These are phyloP conservation scores for Hortaea werneckii DNA, from an alignment of 2,329 filamentous ascomycete species.

Conservation along the genomic window DNA sequence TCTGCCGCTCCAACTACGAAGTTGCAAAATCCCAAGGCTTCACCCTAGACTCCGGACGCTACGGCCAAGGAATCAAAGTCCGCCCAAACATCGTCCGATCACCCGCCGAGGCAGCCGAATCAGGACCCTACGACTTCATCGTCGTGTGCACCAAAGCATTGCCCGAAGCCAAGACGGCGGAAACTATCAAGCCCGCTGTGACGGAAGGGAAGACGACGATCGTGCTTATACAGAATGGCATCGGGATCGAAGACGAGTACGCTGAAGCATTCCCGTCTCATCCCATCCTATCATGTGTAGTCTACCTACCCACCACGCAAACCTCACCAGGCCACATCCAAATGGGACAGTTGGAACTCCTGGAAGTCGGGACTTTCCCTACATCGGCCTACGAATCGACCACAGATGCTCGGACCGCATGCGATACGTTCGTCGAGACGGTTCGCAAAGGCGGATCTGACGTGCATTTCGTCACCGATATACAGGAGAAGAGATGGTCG, in stretches of 20 bases:
- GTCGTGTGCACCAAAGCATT: constrained; percentile 39
- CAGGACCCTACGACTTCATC: constrained; percentile 36
- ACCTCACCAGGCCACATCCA: constrained; percentile 37
- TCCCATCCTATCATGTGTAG: constrained; percentile 43
- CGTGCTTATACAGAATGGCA: constrained; percentile 52
- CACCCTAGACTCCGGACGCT: constrained; percentile 30
- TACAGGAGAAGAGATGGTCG: constrained; percentile 49
- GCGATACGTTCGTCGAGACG: constrained; percentile 2
- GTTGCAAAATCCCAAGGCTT: constrained; percentile 32
- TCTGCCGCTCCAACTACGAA: constrained; percentile 38
- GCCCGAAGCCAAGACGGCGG: constrained; percentile 26
- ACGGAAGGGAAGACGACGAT: constrained; percentile 38
- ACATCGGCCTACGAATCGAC: constrained; percentile 4
- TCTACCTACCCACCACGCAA: constrained; percentile 45
- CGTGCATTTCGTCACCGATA: constrained; percentile 39
- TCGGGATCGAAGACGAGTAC: constrained; percentile 50
- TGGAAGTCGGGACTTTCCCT: constrained; percentile 44
- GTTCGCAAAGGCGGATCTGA: constrained; percentile 33
- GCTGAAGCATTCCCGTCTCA: constrained; percentile 38
- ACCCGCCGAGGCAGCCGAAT: constrained; percentile 26
- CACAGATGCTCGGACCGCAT: background rate
- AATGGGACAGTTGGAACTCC: constrained; percentile 36
- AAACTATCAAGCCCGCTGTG: constrained; percentile 32
- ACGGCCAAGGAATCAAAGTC: constrained; percentile 27
- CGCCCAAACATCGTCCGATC: constrained; percentile 26